Conservation (phyloP, 352 stramenopile genomes). For the Phytopythium oedochilum region DNA sequence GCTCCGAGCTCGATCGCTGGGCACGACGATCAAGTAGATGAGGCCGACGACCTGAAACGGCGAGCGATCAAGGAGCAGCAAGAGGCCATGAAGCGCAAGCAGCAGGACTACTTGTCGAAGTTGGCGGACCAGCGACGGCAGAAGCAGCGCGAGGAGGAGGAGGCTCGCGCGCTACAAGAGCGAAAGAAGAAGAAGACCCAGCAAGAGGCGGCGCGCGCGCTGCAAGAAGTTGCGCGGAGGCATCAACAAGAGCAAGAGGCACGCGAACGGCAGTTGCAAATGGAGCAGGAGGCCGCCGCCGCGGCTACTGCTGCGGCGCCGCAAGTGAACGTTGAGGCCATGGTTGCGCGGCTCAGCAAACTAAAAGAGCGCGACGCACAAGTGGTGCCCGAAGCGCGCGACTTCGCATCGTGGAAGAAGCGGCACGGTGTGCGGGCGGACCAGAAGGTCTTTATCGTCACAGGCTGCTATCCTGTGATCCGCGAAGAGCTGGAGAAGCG, state of each 20-base stretch:
- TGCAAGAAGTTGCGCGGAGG: constrained; percentile 44
- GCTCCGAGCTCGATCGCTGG: neutral
- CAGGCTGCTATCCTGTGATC: constrained; percentile 91
- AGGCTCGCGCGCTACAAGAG: constrained; percentile 42
- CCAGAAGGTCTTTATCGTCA: constrained; percentile 89
- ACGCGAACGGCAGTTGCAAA: constrained; percentile 12
- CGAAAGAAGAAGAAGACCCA: constrained; percentile 48
- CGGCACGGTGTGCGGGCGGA: constrained; percentile 68
- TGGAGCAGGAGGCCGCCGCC: constrained; percentile 36
- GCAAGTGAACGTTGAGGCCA: constrained; percentile 50
- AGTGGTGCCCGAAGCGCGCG: constrained; percentile 62
- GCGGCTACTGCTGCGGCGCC: constrained; percentile 15
- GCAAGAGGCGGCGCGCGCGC: constrained; percentile 43
- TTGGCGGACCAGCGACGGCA: constrained; percentile 58
- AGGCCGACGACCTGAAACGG: constrained; percentile 29
- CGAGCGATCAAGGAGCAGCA: constrained; percentile 34
- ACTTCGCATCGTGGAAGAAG: constrained; percentile 90
- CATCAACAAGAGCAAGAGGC: constrained; percentile 27
- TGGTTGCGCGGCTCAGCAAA: constrained; percentile 73
- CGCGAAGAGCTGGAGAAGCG: constrained; percentile 84
- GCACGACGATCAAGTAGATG: constrained; percentile 11
- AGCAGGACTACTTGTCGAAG: constrained; percentile 61
- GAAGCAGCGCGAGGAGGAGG: constrained; percentile 70
- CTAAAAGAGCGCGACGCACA: constrained; percentile 63
- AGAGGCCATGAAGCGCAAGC: constrained; percentile 51